A percentile compares a stretch with the other conserved stretches of the same genome.
Conservation (phyloP, 208 protist genomes). For the Leishmania lainsoni region DNA sequence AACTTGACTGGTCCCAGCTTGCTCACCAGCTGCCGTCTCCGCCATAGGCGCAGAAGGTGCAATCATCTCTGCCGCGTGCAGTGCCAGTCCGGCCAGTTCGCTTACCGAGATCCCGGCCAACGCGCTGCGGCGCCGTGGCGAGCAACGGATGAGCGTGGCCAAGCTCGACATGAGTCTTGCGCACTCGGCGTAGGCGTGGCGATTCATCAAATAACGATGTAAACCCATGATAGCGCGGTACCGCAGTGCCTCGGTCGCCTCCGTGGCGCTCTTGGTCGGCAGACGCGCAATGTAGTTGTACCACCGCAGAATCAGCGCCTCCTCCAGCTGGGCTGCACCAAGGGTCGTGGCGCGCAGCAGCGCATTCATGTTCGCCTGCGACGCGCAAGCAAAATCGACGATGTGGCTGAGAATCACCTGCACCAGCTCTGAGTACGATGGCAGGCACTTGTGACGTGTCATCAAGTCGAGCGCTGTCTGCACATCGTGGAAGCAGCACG, state of each 20-base stretch:
- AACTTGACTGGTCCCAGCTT: neutral
- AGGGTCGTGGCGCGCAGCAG: slow-evolving; percentile 36
- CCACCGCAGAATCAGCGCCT: slow-evolving; percentile 57
- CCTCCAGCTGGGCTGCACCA: slow-evolving; percentile 42
- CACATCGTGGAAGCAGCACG: slow-evolving; percentile 53
- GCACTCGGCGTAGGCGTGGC: slow-evolving; percentile 78
- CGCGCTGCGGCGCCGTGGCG: slow-evolving; percentile 46
- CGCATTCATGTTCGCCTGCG: slow-evolving; percentile 43
- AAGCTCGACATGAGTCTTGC: slow-evolving; percentile 73
- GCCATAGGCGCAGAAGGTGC: slow-evolving; percentile 36
- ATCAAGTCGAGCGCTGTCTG: slow-evolving; percentile 50
- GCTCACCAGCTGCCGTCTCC: slow-evolving; percentile 6
- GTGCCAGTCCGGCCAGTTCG: slow-evolving; percentile 64
- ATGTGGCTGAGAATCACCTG: slow-evolving; percentile 36
- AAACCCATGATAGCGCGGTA: slow-evolving; percentile 68
- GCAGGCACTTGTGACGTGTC: slow-evolving; percentile 18
- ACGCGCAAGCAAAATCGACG: slow-evolving; percentile 53
- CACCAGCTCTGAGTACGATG: slow-evolving; percentile 44
- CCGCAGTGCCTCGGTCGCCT: slow-evolving; percentile 48
- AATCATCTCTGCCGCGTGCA: slow-evolving; percentile 73
- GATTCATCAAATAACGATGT: slow-evolving; percentile 73
- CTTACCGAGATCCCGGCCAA: slow-evolving; percentile 41
- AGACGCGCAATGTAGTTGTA: slow-evolving; percentile 64
- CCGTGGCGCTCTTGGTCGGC: slow-evolving; percentile 55
- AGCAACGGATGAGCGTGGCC: slow-evolving; percentile 69